Conservation (phyloP, 768 basidiomycete species). For the Tulasnella sp. region DNA sequence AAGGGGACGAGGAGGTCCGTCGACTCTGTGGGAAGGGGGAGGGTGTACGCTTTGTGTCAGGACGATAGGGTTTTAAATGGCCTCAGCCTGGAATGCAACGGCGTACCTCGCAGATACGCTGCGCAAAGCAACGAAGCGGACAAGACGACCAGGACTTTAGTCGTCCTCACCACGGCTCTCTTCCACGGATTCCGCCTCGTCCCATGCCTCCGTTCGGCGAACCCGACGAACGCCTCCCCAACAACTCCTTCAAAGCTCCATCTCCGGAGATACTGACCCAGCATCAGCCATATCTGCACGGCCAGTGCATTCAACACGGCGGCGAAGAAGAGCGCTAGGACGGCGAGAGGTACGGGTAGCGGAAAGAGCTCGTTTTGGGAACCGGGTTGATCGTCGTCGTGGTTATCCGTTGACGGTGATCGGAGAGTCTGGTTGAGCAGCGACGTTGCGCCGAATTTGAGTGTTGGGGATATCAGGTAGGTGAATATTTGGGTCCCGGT, state of each 20-base stretch:
- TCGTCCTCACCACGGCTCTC: slow-evolving; percentile 13
- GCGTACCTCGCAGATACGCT: slow-evolving; percentile 19
- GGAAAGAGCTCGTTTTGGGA: slow-evolving; percentile 1
- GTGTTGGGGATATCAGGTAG: slow-evolving; percentile 1
- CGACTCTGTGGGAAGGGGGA: slow-evolving; percentile 13
- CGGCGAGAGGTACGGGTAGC: slow-evolving; percentile 14
- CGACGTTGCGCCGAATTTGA: slow-evolving; percentile 14
- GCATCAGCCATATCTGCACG: slow-evolving; percentile 17
- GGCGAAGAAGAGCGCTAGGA: slow-evolving; percentile 8
- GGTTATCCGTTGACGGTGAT: background rate
- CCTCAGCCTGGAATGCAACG: background rate
- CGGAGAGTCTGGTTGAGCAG: background rate
- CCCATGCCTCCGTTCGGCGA: background rate
- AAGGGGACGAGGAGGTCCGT: slow-evolving; percentile 22
- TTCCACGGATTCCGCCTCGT: slow-evolving; percentile 19
- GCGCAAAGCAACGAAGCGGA: slow-evolving; percentile 11
- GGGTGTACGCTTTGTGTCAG: background rate
- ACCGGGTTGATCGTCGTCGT: background rate
- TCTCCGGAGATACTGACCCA: slow-evolving; percentile 18
- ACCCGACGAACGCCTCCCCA: slow-evolving; percentile 20
- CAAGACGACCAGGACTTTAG: background rate
- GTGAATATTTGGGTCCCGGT: slow-evolving; percentile 6
- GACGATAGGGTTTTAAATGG: background rate
- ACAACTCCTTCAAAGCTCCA: slow-evolving; percentile 24
- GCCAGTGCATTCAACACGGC: slow-evolving; percentile 14